Evolutionary conservation across 352 stramenopile species (phyloP), one percentile per base, ranked within the genome.

Genomic region (Phytopythium aichiense): DNA sequence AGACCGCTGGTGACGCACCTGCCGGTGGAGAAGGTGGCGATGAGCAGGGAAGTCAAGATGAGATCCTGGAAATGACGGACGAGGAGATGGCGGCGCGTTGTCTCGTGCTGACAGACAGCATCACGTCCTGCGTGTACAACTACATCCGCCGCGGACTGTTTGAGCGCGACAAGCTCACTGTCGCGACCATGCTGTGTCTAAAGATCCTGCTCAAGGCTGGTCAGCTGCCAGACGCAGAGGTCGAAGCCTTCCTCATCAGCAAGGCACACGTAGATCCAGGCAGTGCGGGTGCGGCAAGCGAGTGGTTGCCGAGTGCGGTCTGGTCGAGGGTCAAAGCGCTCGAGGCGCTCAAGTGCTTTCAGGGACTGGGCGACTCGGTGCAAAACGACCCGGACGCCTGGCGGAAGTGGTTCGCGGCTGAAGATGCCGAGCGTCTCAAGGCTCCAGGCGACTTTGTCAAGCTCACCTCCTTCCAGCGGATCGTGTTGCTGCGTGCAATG

Each of bases 321-420:
- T 99, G 95, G 93, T 76, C 85, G 8, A 96, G 96, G 60, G 68
- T 98, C 54, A 98, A 98, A 66, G 94, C 94, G 13, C 68, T 98
- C 0, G 94, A 98, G 57, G 77, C 60, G 11, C 78, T 97, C 49
- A 97, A 98, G 59, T 87, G 81, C 25, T 98, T 99, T 63, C 72
- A 92, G 51, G 91, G 89, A 42, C 69, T 99, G 11, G 94, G 94
- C 8, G 96, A 99, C 73, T 88, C 82, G 23, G 98, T 99, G 69
- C 97, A 99, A 67, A 97, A 93, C 53, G 95, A 99, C 54, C 95
- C 92, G 2, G 97, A 99, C 63, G 96, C 98, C 38, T 99, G 97
- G 96, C 69, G 84, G 31, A 89, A 92, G 67, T 99, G 94, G 94
- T 99, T 99, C 74, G 93, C 98, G 38, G 80, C 92, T 0, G 94